Evolutionary conservation across 148 eudicot genomes (phyloP).

Genomic region (Camellia japonica): DNA sequence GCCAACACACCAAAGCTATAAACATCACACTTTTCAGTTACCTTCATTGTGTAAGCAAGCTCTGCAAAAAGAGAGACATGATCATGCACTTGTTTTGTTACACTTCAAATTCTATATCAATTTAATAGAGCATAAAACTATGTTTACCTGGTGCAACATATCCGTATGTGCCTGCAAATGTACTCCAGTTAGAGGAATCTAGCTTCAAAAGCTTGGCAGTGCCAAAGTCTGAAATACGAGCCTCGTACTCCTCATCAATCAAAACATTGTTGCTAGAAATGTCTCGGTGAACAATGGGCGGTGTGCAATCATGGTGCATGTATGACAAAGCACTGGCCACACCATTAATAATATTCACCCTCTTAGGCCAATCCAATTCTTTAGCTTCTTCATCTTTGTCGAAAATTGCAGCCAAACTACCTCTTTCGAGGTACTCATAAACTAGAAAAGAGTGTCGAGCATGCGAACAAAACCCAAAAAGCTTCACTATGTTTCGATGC

Average conservation of each 20-base stretch:
- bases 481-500: conserved; percentile 43
- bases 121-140: background rate
- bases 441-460: conserved; percentile 27
- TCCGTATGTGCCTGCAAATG: conserved; percentile 41
- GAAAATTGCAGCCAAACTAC: conserved; percentile 28
- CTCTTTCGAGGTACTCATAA: conserved; percentile 43
- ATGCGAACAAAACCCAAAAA: conserved; percentile 33
- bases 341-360: conserved; percentile 32
- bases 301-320: conserved; percentile 45
- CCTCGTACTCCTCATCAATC: conserved; percentile 32
- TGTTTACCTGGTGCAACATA: conserved; percentile 46
- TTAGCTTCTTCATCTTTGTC: conserved; percentile 20
- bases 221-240: conserved; percentile 43
- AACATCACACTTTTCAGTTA: conserved; percentile 37
- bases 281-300: conserved; percentile 39
- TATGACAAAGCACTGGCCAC: conserved; percentile 34
- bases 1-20: conserved; percentile 50
- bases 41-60: conserved; percentile 37
- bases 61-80: conserved; percentile 24
- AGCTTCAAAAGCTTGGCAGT: conserved; percentile 34
- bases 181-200: conserved; percentile 33
- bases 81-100: background rate
- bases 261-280: conserved; percentile 38
- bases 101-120: background rate
- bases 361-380: conserved; percentile 33